A percentile compares a stretch with the other conserved stretches of the same genome.
These are phyloP conservation scores for Brassica juncea DNA, from an alignment of 345 rosid species.

Conservation along the genomic window DNA sequence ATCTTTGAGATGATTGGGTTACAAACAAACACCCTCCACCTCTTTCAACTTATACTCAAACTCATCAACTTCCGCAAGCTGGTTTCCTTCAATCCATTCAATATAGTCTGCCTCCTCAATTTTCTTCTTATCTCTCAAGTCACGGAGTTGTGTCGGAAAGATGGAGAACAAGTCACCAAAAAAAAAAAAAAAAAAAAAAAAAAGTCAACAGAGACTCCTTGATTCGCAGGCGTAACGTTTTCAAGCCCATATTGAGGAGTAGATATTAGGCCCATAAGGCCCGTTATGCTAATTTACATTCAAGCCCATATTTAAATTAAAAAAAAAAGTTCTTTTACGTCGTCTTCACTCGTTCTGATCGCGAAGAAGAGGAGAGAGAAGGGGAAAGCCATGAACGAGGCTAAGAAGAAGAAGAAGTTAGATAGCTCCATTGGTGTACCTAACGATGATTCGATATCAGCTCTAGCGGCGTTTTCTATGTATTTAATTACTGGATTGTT, in stretches of 20 bases:
- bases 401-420: slow-evolving; percentile 24
- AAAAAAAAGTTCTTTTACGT: no score
- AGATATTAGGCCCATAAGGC: neutral
- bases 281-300: neutral
- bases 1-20: slow-evolving; percentile 46
- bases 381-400: slow-evolving; percentile 18
- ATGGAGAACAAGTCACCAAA: no score
- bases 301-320: neutral
- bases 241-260: no score
- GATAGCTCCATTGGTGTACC: slow-evolving; percentile 6
- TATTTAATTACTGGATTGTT: slow-evolving; percentile 52
- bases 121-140: slow-evolving; percentile 32
- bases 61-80: slow-evolving; percentile 46
- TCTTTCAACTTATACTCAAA: slow-evolving; percentile 50
- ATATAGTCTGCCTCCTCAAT: slow-evolving; percentile 37
- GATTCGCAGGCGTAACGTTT: no score
- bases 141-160: no score
- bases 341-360: neutral
- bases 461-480: slow-evolving; percentile 27
- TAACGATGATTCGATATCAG: slow-evolving; percentile 29
- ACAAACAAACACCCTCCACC: slow-evolving; percentile 38
- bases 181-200: no score
- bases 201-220: no score
- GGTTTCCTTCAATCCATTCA: slow-evolving; percentile 52
- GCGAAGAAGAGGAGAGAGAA: neutral